These are phyloP conservation scores for Scleroderma bovista DNA, from an alignment of 768 basidiomycete species.

Conservation along the genomic window DNA sequence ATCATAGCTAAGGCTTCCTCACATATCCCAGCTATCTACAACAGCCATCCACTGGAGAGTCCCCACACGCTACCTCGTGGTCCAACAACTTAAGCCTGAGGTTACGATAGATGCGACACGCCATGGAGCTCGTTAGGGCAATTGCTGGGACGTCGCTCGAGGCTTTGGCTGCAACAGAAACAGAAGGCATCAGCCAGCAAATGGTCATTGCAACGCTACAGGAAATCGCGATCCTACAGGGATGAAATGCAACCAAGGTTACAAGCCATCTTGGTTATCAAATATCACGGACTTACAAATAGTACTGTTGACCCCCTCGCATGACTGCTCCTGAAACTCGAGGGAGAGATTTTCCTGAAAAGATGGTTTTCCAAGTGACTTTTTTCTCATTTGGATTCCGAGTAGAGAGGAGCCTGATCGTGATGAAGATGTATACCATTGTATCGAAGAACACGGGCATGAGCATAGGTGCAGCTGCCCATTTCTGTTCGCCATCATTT, in stretches of 20 bases:
- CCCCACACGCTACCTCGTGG: background rate
- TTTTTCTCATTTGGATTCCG: conserved; percentile 3
- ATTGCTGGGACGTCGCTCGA: conserved; percentile 18
- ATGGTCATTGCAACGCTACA: background rate
- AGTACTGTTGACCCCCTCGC: conserved; percentile 29
- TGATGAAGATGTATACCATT: conserved; percentile 26
- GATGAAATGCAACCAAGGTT: no score
- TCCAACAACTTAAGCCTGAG: conserved; percentile 1
- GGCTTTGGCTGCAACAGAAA: conserved; percentile 12
- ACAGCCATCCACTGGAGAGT: no score
- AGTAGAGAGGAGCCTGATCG: conserved; percentile 16
- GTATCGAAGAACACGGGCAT: conserved; percentile 24
- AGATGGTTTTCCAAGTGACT: conserved; percentile 7
- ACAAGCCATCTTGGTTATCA: no score
- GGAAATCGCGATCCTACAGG: background rate
- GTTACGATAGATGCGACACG: conserved; percentile 23
- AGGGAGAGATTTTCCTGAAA: conserved; percentile 18
- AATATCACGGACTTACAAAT: conserved; percentile 21
- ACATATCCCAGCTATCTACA: no score
- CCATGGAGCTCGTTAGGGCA: conserved; percentile 22
- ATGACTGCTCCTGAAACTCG: conserved; percentile 21
- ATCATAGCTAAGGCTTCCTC: conserved; percentile 3
- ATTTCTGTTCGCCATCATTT: conserved; percentile 12
- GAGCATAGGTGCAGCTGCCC: conserved; percentile 13
- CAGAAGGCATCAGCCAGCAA: conserved; percentile 5